Percentiles rank a stretch among this genome's conserved stretches.
Conservation (phyloP, 2,329 filamentous ascomycete species). For the Colletotrichum tanaceti region DNA sequence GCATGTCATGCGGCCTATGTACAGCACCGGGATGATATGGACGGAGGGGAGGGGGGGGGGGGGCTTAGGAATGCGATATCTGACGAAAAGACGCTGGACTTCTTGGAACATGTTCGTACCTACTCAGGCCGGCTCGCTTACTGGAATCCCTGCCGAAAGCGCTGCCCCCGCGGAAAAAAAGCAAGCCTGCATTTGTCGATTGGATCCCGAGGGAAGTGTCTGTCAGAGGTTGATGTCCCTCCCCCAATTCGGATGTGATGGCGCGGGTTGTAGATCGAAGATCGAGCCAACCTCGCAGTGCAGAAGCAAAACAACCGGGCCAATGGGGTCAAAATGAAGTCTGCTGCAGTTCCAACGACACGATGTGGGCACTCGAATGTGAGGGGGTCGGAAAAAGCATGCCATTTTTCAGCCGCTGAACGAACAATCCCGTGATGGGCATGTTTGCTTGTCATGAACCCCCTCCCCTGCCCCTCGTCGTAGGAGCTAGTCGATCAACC, state of each 20-base stretch:
- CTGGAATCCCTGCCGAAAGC: neutral
- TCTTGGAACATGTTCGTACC: slow-evolving; percentile 10
- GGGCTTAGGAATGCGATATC: slow-evolving; percentile 18
- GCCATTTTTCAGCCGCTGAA: slow-evolving; percentile 5
- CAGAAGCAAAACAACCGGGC: slow-evolving; percentile 8
- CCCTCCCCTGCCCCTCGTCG: slow-evolving; percentile 23
- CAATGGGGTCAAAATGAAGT: neutral
- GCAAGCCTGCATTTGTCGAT: slow-evolving; percentile 17
- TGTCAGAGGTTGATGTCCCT: slow-evolving; percentile 9
- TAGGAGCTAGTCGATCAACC: slow-evolving; percentile 28
- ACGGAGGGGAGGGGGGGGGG: slow-evolving; percentile 6
- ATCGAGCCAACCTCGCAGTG: slow-evolving; percentile 25
- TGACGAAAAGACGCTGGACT: slow-evolving; percentile 13
- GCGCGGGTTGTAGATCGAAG: slow-evolving; percentile 6
- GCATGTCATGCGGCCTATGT: slow-evolving; percentile 24
- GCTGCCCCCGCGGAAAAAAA: slow-evolving; percentile 18
- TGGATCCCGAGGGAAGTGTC: slow-evolving; percentile 14
- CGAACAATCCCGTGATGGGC: slow-evolving; percentile 10
- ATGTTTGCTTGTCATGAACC: slow-evolving; percentile 27
- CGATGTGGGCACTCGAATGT: slow-evolving; percentile 17
- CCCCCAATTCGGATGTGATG: slow-evolving; percentile 5
- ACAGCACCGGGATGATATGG: slow-evolving; percentile 10
- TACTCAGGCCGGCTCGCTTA: slow-evolving; percentile 2
- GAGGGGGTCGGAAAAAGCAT: slow-evolving; percentile 3
- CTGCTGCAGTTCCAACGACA: neutral